Percentiles rank a stretch among this genome's conserved stretches.
These are phyloP conservation scores for Rhodotorula sp. DNA, from an alignment of 1,284 basidiomycete genomes.

Conservation along the genomic window DNA sequence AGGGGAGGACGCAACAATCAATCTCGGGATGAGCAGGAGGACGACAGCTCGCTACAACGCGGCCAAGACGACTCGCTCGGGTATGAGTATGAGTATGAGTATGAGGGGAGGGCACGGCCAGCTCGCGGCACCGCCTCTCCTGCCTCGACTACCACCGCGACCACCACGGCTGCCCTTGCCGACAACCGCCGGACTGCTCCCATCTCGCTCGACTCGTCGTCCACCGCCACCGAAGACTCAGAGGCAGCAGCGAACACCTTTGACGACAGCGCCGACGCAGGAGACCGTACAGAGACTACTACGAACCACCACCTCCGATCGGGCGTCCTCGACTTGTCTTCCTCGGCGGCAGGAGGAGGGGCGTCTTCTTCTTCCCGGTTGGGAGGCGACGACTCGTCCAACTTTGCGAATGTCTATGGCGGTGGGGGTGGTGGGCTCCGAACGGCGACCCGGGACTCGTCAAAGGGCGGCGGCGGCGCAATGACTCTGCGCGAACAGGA, in stretches of 20 bases:
- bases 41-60: neutral
- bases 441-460: neutral
- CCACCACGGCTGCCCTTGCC: constrained; percentile 4
- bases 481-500: constrained; percentile 89
- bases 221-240: neutral
- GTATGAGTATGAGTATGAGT: no score
- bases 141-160: no score
- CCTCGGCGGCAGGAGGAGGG: neutral
- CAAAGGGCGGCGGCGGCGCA: neutral
- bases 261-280: neutral
- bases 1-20: neutral
- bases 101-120: neutral
- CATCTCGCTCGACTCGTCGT: neutral
- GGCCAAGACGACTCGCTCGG: neutral
- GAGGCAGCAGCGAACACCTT: neutral
- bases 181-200: neutral
- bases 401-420: constrained; percentile 2
- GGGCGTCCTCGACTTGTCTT: neutral
- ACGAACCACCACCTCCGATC: neutral
- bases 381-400: neutral
- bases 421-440: neutral
- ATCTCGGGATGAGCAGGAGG: neutral
- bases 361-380: neutral
- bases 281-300: constrained; percentile 12
- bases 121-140: neutral